These are phyloP conservation scores for Rhamnella rubrinervis DNA, from an alignment of 331 rosid species.

Conservation along the genomic window DNA sequence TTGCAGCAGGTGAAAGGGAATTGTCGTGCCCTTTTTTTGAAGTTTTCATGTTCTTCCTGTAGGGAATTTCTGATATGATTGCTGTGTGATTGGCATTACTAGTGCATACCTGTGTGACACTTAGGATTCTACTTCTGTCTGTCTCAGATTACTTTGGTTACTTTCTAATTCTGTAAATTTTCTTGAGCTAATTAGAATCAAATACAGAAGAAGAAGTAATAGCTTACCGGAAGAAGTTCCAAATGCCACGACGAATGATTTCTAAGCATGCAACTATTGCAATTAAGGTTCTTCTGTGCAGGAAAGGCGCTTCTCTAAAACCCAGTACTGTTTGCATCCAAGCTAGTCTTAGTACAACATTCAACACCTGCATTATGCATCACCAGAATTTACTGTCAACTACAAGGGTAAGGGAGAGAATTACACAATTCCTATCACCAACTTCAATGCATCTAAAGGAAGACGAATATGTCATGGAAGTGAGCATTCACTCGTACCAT, in stretches of 20 bases:
- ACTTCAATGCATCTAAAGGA: background rate
- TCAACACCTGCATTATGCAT: constrained; percentile 50
- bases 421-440: background rate
- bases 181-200: background rate
- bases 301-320: constrained; percentile 47
- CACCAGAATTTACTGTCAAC: background rate
- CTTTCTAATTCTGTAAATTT: too few species aligned
- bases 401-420: background rate
- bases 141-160: too few species aligned
- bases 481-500: constrained; percentile 35
- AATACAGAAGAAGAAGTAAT: background rate
- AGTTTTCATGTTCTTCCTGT: too few species aligned
- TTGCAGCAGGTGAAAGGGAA: too few species aligned
- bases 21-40: background rate
- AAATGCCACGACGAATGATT: constrained; percentile 79
- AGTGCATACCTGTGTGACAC: too few species aligned
- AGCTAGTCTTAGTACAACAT: constrained; percentile 63
- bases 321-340: constrained; percentile 85
- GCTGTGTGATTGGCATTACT: too few species aligned
- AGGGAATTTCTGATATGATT: too few species aligned
- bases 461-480: background rate
- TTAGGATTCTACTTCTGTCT: too few species aligned
- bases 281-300: constrained; percentile 55
- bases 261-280: constrained; percentile 71
- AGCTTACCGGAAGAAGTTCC: constrained; percentile 78